Evolutionary conservation across 139 green algal species (phyloP), one percentile per base, ranked within the genome.

Genomic region (Pleodorina starrii): DNA sequence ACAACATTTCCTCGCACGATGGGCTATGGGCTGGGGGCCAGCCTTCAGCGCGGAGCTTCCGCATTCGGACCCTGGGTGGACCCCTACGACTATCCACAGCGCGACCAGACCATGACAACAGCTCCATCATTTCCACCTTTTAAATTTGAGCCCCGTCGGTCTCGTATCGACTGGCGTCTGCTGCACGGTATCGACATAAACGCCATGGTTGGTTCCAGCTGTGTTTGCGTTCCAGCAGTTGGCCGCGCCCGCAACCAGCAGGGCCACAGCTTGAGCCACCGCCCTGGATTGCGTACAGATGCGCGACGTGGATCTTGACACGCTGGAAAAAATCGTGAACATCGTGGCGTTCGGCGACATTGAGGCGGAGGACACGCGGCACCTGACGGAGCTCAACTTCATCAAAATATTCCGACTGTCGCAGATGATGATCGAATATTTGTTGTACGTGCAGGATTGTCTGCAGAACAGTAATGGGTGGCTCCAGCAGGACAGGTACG

Each of bases 361-460:
- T 1, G 94, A 97, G 48, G 94, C 91, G 36, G 95, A 98, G 92
- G 94, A 96, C 40, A 89, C 88, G 0, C 90, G 94, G 51, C 92
- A 95, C 72, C 89, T 98, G n/a, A 95, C 88, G 35, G 90, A 95
- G 84, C 76, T 92, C 42, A 96, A 94, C 90, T 94, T 95, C 54
- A 54, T 93, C 25, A 95, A 95, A 80, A 85, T 97, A 7, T 97
- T 97, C 80, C 89, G 95, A 19, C 91, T 96, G 1, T 88, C 92
- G 17, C 96, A 98, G 95, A 93, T 98, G 76, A 93, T 94, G 29
- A 84, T 96, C 12, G 93, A 97, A 89, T 98, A 98, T 83, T 89
- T 98, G 88, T 93, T 98, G 59, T 94, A 97, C 59, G 95, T 97
- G 14, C 96, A 98, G 85, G 93, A 97, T 74, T 93, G 92, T 74